Evolutionary conservation across 2,329 filamentous ascomycete genomes (phyloP).

Genomic region (Diplodia corticola): DNA sequence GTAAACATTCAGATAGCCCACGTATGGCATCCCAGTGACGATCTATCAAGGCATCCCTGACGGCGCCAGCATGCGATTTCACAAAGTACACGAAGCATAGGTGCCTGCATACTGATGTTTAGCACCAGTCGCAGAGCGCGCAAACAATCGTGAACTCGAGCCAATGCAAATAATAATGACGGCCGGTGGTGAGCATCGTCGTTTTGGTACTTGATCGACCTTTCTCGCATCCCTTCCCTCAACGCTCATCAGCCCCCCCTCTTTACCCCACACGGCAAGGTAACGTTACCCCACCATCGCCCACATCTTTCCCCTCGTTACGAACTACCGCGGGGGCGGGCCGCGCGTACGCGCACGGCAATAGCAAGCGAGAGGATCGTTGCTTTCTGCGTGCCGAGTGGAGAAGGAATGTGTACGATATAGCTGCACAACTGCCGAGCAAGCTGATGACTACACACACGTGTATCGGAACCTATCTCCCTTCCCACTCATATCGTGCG

Average conservation of each 20-base stretch:
- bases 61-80: no score
- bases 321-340: neutral
- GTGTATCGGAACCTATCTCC: neutral
- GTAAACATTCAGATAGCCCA: neutral
- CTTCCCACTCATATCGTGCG: neutral
- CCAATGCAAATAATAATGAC: neutral
- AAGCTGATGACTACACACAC: neutral
- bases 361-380: neutral
- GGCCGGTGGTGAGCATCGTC: neutral
- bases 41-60: neutral
- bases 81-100: neutral
- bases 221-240: neutral
- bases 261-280: constrained; percentile 8
- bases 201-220: neutral
- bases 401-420: neutral
- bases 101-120: neutral
- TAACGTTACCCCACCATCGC: constrained; percentile 7
- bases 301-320: neutral
- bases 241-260: neutral
- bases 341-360: neutral
- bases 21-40: neutral
- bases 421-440: neutral
- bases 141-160: neutral
- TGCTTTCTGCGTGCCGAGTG: neutral
- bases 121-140: neutral